Evolutionary conservation across 2,329 filamentous ascomycete genomes (phyloP).

Genomic region (Cadophora sp.): DNA sequence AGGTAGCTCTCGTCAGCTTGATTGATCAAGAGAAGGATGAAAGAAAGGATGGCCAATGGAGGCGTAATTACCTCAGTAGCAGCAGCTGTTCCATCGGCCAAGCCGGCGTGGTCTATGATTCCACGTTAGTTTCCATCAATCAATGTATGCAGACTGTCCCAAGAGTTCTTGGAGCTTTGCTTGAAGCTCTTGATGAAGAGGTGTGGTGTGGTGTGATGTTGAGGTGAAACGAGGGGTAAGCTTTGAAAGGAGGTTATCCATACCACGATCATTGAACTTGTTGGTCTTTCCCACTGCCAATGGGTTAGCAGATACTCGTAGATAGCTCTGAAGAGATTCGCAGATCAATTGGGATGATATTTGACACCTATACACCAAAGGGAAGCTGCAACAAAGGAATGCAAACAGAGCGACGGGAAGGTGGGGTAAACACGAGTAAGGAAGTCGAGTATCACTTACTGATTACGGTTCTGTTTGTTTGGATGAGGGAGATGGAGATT

Average conservation of each 20-base stretch:
- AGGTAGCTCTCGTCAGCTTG: slow-evolving; percentile 18
- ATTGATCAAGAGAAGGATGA: slow-evolving; percentile 14
- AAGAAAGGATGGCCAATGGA: neutral
- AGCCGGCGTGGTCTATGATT: slow-evolving; percentile 71
- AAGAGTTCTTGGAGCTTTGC: neutral
- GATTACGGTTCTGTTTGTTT: slow-evolving; percentile 30
- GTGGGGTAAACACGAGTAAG: slow-evolving; percentile 32
- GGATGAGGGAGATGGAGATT: slow-evolving; percentile 25
- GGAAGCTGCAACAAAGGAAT: slow-evolving; percentile 23
- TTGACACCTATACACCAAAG: slow-evolving; percentile 18
- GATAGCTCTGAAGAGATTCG: neutral
- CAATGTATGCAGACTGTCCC: neutral
- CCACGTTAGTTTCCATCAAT: slow-evolving; percentile 5
- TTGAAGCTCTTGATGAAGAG: slow-evolving; percentile 10
- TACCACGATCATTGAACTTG: slow-evolving; percentile 85
- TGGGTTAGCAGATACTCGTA: slow-evolving; percentile 31
- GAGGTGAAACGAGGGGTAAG: slow-evolving; percentile 3
- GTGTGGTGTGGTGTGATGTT: neutral
- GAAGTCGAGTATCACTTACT: slow-evolving; percentile 37
- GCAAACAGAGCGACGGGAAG: slow-evolving; percentile 20
- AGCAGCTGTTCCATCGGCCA: slow-evolving; percentile 70
- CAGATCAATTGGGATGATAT: slow-evolving; percentile 26
- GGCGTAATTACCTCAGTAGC: slow-evolving; percentile 45
- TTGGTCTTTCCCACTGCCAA: slow-evolving; percentile 91
- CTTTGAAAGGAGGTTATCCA: slow-evolving; percentile 9